Evolutionary conservation across 371 early-diverging fungal species (phyloP), one percentile per base, ranked within the genome.

Genomic region (Rhizopus microsporus): DNA sequence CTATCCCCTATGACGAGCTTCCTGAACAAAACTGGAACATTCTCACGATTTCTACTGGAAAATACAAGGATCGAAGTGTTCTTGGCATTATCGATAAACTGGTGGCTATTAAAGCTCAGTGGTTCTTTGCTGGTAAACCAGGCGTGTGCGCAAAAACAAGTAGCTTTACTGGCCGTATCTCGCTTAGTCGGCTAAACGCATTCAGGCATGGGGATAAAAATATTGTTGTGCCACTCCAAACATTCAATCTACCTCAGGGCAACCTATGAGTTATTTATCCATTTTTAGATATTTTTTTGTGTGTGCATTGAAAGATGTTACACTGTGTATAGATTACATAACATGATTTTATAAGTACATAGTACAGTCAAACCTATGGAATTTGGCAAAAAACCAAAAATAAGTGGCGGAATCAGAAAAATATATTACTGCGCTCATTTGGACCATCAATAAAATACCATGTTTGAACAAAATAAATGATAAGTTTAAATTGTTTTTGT

Each of bases 11-110:
- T 75, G 72, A 92, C 33, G 91, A 92, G 68, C 62, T 94, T 40
- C 90, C 92, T 49, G 86, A 86, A 4, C 83, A 73, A 60, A 90
- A 91, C 56, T 75, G 74, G 75, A 71, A 71, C 48, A 50, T 77
- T 23, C 33, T 77, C 3, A 23, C 23, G 23, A 23, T 23, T 23
- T 63, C 71, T 5, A 65, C 74, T 3, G 53, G 63, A 9, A 60
- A 66, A 2, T 30, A 54, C 3, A 49, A 59, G 0, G 80, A 80
- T 35, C 42, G 54, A 30, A 68, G 77, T 29, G 59, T 72, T 3
- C 54, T 80, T 0, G 80, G 77, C 10, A 80, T 80, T 29, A 54
- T 80, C 0, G 80, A 80, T 48, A 80, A 80, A 51, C 51, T 80
- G 17, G 59, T 80, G 0, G 80, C 80, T 16, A 80, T 80, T 59